Evolutionary conservation across 352 stramenopile species (phyloP), one percentile per base, ranked within the genome.

Genomic region (Peronospora destructor): DNA sequence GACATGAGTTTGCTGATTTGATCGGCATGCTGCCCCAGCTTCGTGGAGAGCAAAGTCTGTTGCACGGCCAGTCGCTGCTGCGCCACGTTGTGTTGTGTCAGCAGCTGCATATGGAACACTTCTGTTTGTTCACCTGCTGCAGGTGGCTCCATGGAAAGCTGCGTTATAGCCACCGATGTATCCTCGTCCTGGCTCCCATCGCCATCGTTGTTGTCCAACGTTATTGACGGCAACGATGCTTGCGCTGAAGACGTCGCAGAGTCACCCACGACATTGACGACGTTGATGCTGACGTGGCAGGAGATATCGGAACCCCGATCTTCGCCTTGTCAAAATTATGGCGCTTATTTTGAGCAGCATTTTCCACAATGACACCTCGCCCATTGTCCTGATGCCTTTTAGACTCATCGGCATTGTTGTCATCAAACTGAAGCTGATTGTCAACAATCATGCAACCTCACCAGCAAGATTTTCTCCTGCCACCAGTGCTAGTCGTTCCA

Each of bases 1-100:
- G 56, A 56, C 69, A 84, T 85, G 56, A 93, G 75, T 56, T 79
- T 72, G 53, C 58, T 85, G 59, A 91, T 84, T 64, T 90, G 73
- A 19, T 64, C 68, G 42, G 73, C 78, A 61, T 93, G 79, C 23
- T 84, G 56, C 13, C 66, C 71, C 14, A 93, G 47, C 38, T 76
- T 86, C 17, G 59, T 66, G 39, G 65, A 76, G 23, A 93, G 64
- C 30, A 70, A 78, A 37, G 87, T 74, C 59, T 91, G 79, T 56
- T 91, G 82, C 47, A 59, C 75, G 9, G 79, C 79, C 17, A 91
- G 57, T 51, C 89, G 82, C 64, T 93, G 66, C 61, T 91, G 82
- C 34, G 82, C 89, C 64, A 89, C 76, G 0, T 73, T 89, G 56
- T 84, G 89, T 56, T 89, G 77, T n/a, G 75, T 85, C 37, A 92